phyloP scores from a whole-genome alignment of 768 basidiomycete species.

The Piloderma croceum region DNA sequence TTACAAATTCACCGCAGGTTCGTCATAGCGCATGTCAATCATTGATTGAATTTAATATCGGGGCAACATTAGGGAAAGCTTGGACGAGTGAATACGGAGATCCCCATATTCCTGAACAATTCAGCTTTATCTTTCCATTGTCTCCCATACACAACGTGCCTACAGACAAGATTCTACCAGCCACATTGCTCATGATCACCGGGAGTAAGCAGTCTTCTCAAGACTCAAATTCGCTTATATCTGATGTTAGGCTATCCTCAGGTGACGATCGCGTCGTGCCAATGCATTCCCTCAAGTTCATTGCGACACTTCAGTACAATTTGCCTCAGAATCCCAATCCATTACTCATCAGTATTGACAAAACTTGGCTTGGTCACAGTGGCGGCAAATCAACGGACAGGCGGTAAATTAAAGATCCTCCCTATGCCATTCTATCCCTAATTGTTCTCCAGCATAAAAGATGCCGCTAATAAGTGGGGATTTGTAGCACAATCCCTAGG shows the following conservation, averaged over 20 bases:
- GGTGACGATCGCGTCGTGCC: conserved; percentile 88
- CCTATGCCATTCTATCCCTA: no score
- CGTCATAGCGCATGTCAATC: no score
- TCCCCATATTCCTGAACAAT: conserved; percentile 68
- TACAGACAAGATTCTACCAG: conserved; percentile 53
- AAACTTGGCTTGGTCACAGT: conserved; percentile 77
- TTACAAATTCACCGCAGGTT: no score
- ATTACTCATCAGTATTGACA: conserved; percentile 69
- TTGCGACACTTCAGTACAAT: conserved; percentile 66
- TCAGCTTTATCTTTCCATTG: conserved; percentile 77
- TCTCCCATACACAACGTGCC: conserved; percentile 82
- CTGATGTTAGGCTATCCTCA: no score
- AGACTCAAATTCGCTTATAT: no score
- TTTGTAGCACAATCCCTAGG: conserved; percentile 68
- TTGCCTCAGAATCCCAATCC: conserved; percentile 65
- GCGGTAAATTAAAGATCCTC: no score
- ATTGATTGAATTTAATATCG: no score
- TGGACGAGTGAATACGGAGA: conserved; percentile 81
- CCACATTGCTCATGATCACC: conserved; percentile 73
- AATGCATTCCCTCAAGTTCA: conserved; percentile 78
- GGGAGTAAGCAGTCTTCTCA: conserved; percentile 79
- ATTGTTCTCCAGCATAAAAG: conserved; percentile 51
- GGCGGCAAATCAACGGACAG: conserved; percentile 73
- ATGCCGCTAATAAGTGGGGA: conserved; percentile 72
- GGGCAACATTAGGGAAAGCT: conserved; percentile 56